Conservation (phyloP, 169 alveolate species). For the Cryptosporidium parvum region DNA sequence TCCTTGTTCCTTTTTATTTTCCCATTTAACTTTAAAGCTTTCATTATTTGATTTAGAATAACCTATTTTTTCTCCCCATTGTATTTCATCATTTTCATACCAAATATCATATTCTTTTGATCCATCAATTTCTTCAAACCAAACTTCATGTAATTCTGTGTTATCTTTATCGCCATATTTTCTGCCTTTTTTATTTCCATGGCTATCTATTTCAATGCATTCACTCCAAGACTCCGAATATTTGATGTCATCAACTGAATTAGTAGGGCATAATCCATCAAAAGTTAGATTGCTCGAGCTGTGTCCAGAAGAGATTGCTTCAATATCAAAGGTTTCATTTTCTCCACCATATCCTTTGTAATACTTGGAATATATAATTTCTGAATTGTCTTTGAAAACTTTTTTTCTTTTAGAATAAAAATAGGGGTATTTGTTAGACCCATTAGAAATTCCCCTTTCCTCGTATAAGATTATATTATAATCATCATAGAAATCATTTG, state of each 20-base stretch:
- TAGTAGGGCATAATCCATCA: not conserved
- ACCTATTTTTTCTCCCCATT: constrained; percentile 70
- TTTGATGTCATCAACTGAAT: not conserved
- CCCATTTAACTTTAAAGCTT: constrained; percentile 50
- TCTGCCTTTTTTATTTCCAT: constrained; percentile 60
- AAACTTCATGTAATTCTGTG: constrained; percentile 52
- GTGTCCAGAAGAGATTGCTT: not conserved
- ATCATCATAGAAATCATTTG: constrained; percentile 13
- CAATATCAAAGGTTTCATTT: not conserved
- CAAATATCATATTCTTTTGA: constrained; percentile 62
- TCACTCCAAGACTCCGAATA: constrained; percentile 23
- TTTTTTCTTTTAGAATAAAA: constrained; percentile 8
- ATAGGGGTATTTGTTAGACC: not conserved
- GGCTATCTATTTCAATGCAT: constrained; percentile 16
- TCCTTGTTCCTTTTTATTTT: not conserved
- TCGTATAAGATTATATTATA: not conserved
- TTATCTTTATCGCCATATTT: constrained; percentile 22
- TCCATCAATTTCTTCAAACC: constrained; percentile 70
- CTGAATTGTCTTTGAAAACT: constrained; percentile 12
- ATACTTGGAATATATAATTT: constrained; percentile 1
- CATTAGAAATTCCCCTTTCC: constrained; percentile 18
- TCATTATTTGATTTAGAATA: constrained; percentile 68
- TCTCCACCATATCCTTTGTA: constrained; percentile 17
- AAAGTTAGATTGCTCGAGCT: not conserved
- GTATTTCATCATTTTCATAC: constrained; percentile 17